Conservation (phyloP, 2,329 filamentous ascomycete species). For the Aquanectria penicillioides region DNA sequence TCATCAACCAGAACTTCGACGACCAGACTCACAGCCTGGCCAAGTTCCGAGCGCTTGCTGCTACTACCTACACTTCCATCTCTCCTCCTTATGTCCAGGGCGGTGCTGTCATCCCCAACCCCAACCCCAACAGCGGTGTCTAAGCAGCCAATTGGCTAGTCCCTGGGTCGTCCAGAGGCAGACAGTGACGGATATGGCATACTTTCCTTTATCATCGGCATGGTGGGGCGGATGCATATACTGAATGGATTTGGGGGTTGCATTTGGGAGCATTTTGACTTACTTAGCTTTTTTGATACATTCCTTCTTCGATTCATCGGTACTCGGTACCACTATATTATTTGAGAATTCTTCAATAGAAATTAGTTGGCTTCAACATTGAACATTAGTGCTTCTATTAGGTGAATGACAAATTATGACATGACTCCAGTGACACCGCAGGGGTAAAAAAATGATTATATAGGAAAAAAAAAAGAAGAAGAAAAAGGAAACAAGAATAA, state of each 20-base stretch:
- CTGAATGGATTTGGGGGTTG: constrained; percentile 1
- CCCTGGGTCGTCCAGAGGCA: background rate
- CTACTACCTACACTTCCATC: constrained; percentile 41
- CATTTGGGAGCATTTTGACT: constrained; percentile 14
- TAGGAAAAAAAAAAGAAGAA: background rate
- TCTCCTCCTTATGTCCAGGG: constrained; percentile 48
- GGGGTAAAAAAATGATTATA: too few relatives aligned
- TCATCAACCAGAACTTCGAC: constrained; percentile 60
- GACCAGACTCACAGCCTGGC: constrained; percentile 50
- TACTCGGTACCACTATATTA: constrained; percentile 11
- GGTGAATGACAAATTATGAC: background rate
- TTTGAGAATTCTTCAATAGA: constrained; percentile 7
- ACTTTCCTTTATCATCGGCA: constrained; percentile 1
- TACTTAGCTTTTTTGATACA: constrained; percentile 15
- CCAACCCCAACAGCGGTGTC: constrained; percentile 53
- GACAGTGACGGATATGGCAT: background rate
- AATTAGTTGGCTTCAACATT: background rate
- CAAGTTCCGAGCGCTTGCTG: constrained; percentile 50
- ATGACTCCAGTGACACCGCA: background rate
- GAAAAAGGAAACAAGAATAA: background rate
- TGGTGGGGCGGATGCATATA: constrained; percentile 5
- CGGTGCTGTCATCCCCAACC: constrained; percentile 52
- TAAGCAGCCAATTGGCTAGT: constrained; percentile 19
- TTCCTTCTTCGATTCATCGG: constrained; percentile 22
- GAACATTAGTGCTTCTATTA: too few relatives aligned